phyloP scores from a whole-genome alignment of 1,284 basidiomycete species.

The Papiliotrema flavescens region DNA sequence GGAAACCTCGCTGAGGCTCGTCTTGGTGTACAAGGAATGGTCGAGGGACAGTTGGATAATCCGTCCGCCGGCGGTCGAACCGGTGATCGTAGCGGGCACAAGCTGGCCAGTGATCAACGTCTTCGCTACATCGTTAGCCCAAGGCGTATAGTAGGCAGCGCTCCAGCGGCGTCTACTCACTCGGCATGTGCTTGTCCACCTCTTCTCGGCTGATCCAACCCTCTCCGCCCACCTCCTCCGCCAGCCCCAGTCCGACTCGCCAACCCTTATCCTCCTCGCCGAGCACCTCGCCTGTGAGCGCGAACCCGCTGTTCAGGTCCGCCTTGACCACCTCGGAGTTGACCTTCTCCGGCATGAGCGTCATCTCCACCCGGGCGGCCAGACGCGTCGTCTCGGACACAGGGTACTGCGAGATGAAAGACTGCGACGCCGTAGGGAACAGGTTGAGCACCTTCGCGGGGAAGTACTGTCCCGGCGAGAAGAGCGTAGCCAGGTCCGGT shows the following conservation, averaged over 20 bases:
- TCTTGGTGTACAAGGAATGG: constrained; percentile 48
- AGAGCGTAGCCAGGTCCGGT: constrained; percentile 72
- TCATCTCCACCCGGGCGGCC: constrained; percentile 72
- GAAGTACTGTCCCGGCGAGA: constrained; percentile 80
- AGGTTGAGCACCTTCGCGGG: constrained; percentile 63
- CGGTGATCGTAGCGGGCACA: constrained; percentile 60
- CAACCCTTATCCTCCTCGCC: constrained; percentile 95
- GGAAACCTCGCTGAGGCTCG: constrained; percentile 68
- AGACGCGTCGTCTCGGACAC: constrained; percentile 44
- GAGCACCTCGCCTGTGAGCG: constrained; percentile 73
- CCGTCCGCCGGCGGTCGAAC: constrained; percentile 55
- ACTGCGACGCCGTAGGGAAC: constrained; percentile 42
- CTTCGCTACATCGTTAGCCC: constrained; percentile 1
- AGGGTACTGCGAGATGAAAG: constrained; percentile 47
- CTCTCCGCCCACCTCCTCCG: constrained; percentile 53
- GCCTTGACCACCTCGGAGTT: constrained; percentile 75
- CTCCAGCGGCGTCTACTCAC: constrained; percentile 20
- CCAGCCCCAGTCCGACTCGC: constrained; percentile 77
- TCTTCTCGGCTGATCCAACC: constrained; percentile 77
- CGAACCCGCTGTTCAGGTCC: constrained; percentile 74
- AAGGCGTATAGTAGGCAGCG: too few species aligned
- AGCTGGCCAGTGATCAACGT: constrained; percentile 10
- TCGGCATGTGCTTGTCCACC: constrained; percentile 46
- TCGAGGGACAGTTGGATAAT: constrained; percentile 51
- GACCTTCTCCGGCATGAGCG: constrained; percentile 77